These are phyloP conservation scores for Paxillus ammoniavirescens DNA, from an alignment of 768 basidiomycete genomes.

Conservation along the genomic window DNA sequence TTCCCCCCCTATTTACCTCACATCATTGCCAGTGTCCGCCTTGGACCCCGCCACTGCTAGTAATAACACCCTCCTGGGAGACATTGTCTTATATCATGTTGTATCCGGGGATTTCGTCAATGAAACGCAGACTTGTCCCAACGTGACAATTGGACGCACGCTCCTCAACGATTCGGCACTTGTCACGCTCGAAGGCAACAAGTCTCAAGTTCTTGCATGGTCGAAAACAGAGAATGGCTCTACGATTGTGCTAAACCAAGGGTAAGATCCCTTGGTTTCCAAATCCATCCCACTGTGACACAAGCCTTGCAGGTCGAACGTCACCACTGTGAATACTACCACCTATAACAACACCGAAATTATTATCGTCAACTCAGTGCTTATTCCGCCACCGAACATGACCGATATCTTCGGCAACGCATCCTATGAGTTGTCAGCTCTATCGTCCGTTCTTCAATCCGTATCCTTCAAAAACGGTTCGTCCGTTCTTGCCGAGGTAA, in stretches of 20 bases:
- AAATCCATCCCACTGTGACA: slow-evolving; percentile 1
- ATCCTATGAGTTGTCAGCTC: slow-evolving; percentile 40
- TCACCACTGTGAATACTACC: slow-evolving; percentile 39
- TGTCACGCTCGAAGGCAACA: slow-evolving; percentile 56
- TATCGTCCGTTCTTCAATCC: slow-evolving; percentile 14
- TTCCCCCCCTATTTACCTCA: slow-evolving; percentile 1
- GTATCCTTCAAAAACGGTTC: slow-evolving; percentile 25
- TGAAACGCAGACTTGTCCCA: slow-evolving; percentile 45
- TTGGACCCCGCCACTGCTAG: slow-evolving; percentile 12
- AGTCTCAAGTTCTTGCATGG: slow-evolving; percentile 56
- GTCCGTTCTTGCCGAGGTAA: slow-evolving; percentile 29
- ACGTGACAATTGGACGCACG: slow-evolving; percentile 62
- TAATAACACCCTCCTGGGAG: slow-evolving; percentile 39
- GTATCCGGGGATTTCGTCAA: slow-evolving; percentile 50
- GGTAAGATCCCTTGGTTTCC: slow-evolving; percentile 27
- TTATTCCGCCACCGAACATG: slow-evolving; percentile 52
- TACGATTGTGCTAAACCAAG: slow-evolving; percentile 49
- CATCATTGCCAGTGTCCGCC: slow-evolving; percentile 4
- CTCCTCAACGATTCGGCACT: slow-evolving; percentile 49
- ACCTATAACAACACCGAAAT: slow-evolving; percentile 41
- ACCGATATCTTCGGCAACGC: slow-evolving; percentile 35
- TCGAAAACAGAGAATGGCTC: slow-evolving; percentile 36
- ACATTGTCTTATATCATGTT: slow-evolving; percentile 57
- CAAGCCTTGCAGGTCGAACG: slow-evolving; percentile 25
- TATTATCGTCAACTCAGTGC: slow-evolving; percentile 48